Conservation (phyloP, 2,329 filamentous ascomycete genomes). For the Exophiala xenobiotica region DNA sequence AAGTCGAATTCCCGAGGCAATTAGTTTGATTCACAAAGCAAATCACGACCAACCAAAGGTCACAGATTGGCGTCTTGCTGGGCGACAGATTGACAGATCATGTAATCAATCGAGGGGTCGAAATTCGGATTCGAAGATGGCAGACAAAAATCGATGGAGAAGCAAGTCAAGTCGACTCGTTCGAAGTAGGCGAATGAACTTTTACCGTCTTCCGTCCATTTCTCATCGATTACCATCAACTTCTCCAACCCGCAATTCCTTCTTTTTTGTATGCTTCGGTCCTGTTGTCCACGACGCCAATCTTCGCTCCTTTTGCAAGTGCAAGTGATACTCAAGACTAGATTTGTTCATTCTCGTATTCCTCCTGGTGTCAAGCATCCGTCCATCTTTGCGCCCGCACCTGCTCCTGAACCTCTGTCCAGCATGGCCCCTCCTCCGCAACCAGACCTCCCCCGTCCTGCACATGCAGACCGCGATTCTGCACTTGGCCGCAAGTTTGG, state of each 20-base stretch:
- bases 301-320: slow-evolving; percentile 1
- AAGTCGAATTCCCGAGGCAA: no score
- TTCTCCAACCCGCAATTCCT: not conserved
- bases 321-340: slow-evolving; percentile 4
- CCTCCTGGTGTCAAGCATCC: slow-evolving; percentile 14
- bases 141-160: no score
- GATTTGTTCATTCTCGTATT: slow-evolving; percentile 21
- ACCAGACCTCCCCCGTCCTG: slow-evolving; percentile 53
- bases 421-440: slow-evolving; percentile 21
- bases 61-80: no score
- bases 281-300: not conserved
- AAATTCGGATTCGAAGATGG: no score
- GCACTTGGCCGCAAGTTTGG: slow-evolving; percentile 51
- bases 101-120: no score
- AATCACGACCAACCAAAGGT: no score
- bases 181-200: no score
- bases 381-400: slow-evolving; percentile 15
- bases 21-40: no score
- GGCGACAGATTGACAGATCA: no score
- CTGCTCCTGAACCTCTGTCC: slow-evolving; percentile 9
- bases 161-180: no score
- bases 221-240: not conserved
- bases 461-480: slow-evolving; percentile 59
- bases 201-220: no score
- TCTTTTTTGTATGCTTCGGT: slow-evolving; percentile 3